phyloP scores from a whole-genome alignment of 495 filamentous ascomycete species.

The Durotheca rogersii region DNA sequence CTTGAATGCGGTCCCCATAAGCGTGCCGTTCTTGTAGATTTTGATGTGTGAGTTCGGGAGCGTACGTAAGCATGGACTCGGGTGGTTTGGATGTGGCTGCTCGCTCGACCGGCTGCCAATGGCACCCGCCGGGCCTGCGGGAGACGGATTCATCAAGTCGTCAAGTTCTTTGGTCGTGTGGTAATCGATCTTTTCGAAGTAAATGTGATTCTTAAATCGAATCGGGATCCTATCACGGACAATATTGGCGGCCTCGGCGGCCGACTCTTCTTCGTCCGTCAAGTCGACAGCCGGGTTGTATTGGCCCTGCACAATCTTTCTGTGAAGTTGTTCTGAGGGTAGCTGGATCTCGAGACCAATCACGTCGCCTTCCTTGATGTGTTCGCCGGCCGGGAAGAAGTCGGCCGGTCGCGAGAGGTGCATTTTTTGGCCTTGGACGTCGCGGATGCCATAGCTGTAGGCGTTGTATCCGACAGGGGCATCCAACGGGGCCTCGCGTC shows the following conservation, averaged over 20 bases:
- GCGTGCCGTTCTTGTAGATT: conserved; percentile 86
- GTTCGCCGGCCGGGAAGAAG: conserved; percentile 74
- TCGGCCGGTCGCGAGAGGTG: conserved; percentile 89
- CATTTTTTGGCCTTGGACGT: conserved; percentile 84
- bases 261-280: conserved; percentile 55
- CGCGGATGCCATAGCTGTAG: conserved; percentile 92
- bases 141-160: conserved; percentile 73
- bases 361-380: conserved; percentile 80
- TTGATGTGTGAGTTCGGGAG: conserved; percentile 83
- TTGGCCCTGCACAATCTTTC: conserved; percentile 80
- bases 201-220: conserved; percentile 85
- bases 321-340: conserved; percentile 79
- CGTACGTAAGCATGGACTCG: conserved; percentile 70
- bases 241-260: conserved; percentile 62
- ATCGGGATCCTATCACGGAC: conserved; percentile 94
- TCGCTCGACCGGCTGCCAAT: conserved; percentile 44
- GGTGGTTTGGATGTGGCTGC: conserved; percentile 68
- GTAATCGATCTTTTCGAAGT: conserved; percentile 95
- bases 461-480: conserved; percentile 94
- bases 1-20: conserved; percentile 84
- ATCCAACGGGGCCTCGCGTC: conserved; percentile 87
- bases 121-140: conserved; percentile 49
- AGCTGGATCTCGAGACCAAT: conserved; percentile 92
- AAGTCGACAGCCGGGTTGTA: conserved; percentile 82
- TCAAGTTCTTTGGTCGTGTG: conserved; percentile 86